These are phyloP conservation scores for Brassica rapa DNA, from an alignment of 345 rosid species.

Conservation along the genomic window DNA sequence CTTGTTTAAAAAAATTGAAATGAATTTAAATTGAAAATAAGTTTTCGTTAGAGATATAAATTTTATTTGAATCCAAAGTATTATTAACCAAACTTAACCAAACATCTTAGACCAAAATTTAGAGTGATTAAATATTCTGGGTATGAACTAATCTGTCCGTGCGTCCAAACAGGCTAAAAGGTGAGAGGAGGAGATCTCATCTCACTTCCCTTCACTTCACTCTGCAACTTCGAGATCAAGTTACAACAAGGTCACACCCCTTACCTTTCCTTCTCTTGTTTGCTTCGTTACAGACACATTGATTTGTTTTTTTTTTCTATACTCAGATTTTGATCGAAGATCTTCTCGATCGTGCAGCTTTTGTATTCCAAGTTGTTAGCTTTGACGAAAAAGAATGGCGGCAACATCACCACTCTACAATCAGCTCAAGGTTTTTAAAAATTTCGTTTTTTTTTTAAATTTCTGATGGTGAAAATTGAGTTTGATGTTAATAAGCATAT, in stretches of 20 bases:
- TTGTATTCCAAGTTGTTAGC: not conserved
- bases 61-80: not conserved
- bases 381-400: slow-evolving; percentile 37
- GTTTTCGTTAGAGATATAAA: too few species aligned
- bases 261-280: not conserved
- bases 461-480: not conserved
- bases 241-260: not conserved
- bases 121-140: not conserved
- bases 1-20: too few species aligned
- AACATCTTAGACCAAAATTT: too few species aligned
- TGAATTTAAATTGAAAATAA: too few species aligned
- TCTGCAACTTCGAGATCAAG: slow-evolving; percentile 37
- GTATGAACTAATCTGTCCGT: not conserved
- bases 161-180: slow-evolving; percentile 28
- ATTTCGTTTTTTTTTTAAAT: too few species aligned
- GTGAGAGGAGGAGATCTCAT: not conserved
- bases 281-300: not conserved
- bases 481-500: not conserved
- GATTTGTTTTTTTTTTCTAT: not conserved
- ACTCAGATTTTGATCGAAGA: too few species aligned
- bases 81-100: too few species aligned
- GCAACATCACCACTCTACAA: slow-evolving; percentile 58
- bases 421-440: slow-evolving; percentile 63
- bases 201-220: slow-evolving; percentile 25
- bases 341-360: not conserved